These are phyloP conservation scores for Rossbeevera mucosa DNA, from an alignment of 768 basidiomycete species.

Conservation along the genomic window DNA sequence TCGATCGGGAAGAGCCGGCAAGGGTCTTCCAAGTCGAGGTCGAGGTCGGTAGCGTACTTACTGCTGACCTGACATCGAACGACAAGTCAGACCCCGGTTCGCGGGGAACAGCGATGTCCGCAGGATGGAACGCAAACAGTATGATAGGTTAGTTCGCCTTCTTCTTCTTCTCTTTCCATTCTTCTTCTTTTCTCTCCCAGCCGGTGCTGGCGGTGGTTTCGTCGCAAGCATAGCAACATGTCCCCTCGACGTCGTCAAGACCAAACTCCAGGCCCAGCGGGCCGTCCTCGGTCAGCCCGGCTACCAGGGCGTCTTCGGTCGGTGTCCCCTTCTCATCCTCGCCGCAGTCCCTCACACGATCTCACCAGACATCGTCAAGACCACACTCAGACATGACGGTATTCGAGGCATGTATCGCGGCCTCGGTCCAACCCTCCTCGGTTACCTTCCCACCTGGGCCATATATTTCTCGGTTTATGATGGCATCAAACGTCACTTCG, in stretches of 20 bases:
- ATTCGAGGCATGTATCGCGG: conserved; percentile 91
- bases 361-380: conserved; percentile 46
- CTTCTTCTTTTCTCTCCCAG: conserved; percentile 34
- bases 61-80: too few species aligned
- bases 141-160: conserved; percentile 63
- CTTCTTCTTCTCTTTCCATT: neutral
- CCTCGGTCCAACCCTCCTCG: conserved; percentile 93
- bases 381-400: conserved; percentile 63
- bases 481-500: conserved; percentile 82
- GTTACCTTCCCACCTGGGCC: conserved; percentile 98
- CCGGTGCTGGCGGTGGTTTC: conserved; percentile 94
- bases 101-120: conserved; percentile 67
- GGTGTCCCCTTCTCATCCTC: conserved; percentile 23
- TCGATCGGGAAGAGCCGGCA: conserved; percentile 21
- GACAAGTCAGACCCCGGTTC: conserved; percentile 37
- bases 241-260: conserved; percentile 97
- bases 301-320: conserved; percentile 76
- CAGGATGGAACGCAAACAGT: conserved; percentile 71
- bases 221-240: conserved; percentile 92
- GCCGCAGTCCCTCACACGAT: conserved; percentile 11
- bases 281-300: conserved; percentile 60
- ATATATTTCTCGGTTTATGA: conserved; percentile 99
- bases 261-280: conserved; percentile 92
- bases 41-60: neutral
- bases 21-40: too few species aligned